phyloP scores from a whole-genome alignment of 306 rosid genomes.

The Fagus sylvatica region DNA sequence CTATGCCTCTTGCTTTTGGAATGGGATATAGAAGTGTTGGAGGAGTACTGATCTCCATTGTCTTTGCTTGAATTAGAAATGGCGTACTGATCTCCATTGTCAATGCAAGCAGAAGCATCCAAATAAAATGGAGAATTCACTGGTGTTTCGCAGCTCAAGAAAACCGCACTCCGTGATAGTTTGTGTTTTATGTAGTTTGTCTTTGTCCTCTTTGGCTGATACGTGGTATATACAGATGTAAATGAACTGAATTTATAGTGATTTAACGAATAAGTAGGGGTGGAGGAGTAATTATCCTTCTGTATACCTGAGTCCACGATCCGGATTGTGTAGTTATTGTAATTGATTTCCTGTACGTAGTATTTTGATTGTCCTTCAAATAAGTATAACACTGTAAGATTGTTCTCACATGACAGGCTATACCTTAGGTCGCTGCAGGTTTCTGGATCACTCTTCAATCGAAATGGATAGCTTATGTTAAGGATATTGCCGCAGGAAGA shows the following conservation, averaged over 20 bases:
- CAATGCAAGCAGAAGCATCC: background rate
- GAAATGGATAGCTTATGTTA: conserved; percentile 34
- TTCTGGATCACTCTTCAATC: background rate
- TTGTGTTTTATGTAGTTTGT: too few species aligned
- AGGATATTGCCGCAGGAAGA: conserved; percentile 20
- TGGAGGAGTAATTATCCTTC: conserved; percentile 3
- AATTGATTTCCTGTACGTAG: conserved; percentile 33
- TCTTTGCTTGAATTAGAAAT: too few species aligned
- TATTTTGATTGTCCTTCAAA: background rate
- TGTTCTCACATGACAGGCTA: conserved; percentile 24
- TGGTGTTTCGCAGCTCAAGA: background rate
- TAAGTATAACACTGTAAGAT: background rate
- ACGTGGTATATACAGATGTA: too few species aligned
- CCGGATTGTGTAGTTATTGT: conserved; percentile 25
- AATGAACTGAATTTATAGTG: background rate
- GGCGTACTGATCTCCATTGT: background rate
- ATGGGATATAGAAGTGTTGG: background rate
- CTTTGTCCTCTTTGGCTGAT: too few species aligned
- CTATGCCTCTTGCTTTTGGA: background rate
- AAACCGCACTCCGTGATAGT: background rate
- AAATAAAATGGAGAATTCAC: background rate
- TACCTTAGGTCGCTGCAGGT: background rate
- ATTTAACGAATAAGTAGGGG: background rate
- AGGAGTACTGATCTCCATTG: too few species aligned
- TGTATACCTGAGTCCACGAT: conserved; percentile 9